Conservation (phyloP, 2,329 filamentous ascomycete genomes). For the Alternaria panax region DNA sequence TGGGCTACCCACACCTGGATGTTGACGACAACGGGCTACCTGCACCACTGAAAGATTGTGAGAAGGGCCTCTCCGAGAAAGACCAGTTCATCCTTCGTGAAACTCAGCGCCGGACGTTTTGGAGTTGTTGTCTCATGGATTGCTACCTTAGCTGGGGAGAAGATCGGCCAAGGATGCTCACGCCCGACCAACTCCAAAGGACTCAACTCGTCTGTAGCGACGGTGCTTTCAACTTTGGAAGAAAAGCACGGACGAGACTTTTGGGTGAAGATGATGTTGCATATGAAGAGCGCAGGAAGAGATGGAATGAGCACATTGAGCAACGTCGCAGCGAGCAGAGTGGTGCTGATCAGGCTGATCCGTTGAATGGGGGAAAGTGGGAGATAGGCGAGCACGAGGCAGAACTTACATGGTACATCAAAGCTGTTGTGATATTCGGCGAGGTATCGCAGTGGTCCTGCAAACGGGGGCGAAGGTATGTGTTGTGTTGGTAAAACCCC, state of each 20-base stretch:
- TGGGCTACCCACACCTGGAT: constrained; percentile 41
- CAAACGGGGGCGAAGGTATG: constrained; percentile 63
- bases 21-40: constrained; percentile 35
- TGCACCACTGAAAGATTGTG: constrained; percentile 3
- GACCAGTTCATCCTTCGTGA: constrained; percentile 67
- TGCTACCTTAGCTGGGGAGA: constrained; percentile 72
- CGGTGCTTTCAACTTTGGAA: constrained; percentile 67
- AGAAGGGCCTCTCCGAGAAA: constrained; percentile 27
- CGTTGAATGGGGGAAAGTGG: constrained; percentile 56
- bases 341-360: neutral
- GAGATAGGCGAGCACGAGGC: constrained; percentile 60
- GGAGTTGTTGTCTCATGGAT: constrained; percentile 77
- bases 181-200: constrained; percentile 62
- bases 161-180: constrained; percentile 66
- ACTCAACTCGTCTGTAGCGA: constrained; percentile 75
- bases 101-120: constrained; percentile 73
- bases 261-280: constrained; percentile 27
- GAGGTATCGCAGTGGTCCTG: constrained; percentile 65
- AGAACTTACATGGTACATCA: constrained; percentile 60
- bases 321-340: constrained; percentile 4
- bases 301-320: constrained; percentile 8
- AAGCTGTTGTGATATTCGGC: constrained; percentile 63
- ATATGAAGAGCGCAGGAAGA: constrained; percentile 22
- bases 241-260: constrained; percentile 59
- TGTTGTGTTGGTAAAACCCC: neutral